A percentile compares a stretch with the other conserved stretches of the same genome.
Conservation (phyloP, 1,139 yeast genomes). For the Yamadazyma sp. region DNA sequence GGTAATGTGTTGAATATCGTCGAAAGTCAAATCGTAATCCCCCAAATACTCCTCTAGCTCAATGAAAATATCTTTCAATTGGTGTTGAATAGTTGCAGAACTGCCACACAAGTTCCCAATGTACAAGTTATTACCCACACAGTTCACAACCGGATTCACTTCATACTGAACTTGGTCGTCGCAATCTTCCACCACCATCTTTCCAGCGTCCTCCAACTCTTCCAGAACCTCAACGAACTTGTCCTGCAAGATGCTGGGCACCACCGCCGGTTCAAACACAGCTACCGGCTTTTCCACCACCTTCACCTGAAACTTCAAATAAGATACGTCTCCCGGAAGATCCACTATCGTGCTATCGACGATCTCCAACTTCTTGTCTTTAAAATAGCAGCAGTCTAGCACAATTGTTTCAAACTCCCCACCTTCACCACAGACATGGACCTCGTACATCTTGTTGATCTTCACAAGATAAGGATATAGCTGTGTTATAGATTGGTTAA, state of each 20-base stretch:
- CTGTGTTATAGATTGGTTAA: constrained; percentile 66
- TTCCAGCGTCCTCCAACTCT: neutral
- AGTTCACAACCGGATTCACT: constrained; percentile 3
- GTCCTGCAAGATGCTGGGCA: constrained; percentile 51
- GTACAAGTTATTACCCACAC: constrained; percentile 26
- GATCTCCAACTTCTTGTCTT: constrained; percentile 47
- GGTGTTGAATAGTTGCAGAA: constrained; percentile 34
- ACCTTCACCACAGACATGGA: constrained; percentile 97
- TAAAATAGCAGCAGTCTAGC: constrained; percentile 83
- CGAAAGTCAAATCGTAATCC: constrained; percentile 26
- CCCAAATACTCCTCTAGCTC: constrained; percentile 36
- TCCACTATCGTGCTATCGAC: constrained; percentile 40
- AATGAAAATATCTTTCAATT: constrained; percentile 47
- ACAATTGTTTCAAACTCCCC: constrained; percentile 96
- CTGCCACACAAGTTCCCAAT: constrained; percentile 49
- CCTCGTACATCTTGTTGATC: constrained; percentile 67
- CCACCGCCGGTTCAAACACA: constrained; percentile 29
- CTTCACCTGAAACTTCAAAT: constrained; percentile 49
- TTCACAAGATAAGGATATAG: constrained; percentile 58
- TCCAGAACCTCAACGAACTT: constrained; percentile 30
- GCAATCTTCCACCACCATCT: neutral
- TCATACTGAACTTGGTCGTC: neutral
- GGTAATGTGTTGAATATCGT: constrained; percentile 55
- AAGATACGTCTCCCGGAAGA: constrained; percentile 61
- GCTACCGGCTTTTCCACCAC: constrained; percentile 33